Evolutionary conservation across 192 early-diverging fungal genomes (phyloP).

Genomic region (Podila clonocystis): DNA sequence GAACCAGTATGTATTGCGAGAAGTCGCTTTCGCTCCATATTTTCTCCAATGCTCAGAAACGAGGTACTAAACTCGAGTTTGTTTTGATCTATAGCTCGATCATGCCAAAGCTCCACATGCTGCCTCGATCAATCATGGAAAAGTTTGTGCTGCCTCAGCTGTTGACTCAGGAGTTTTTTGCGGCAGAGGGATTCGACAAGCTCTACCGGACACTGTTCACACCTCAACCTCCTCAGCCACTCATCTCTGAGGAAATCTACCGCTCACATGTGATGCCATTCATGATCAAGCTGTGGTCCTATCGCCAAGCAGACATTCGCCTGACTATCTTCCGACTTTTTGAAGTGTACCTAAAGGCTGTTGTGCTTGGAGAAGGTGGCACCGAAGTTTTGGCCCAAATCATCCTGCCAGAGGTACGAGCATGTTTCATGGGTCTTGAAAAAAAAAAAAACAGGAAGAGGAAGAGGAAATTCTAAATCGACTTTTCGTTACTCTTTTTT

Average conservation of each 20-base stretch:
- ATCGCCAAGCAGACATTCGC: constrained; percentile 45
- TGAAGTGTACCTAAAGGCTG: constrained; percentile 48
- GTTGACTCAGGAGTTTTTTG: constrained; percentile 50
- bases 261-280: constrained; percentile 35
- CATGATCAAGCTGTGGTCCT: constrained; percentile 50
- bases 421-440: background rate
- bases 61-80: too few relatives aligned
- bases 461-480: background rate
- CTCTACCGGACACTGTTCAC: constrained; percentile 42
- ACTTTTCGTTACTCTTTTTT: background rate
- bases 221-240: constrained; percentile 35
- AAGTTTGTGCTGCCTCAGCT: constrained; percentile 46
- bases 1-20: constrained; percentile 25
- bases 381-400: constrained; percentile 42
- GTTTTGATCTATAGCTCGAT: constrained; percentile 16
- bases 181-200: constrained; percentile 46
- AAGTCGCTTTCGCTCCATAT: background rate
- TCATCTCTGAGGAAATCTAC: constrained; percentile 34
- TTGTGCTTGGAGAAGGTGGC: constrained; percentile 49
- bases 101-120: constrained; percentile 33
- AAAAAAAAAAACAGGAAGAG: background rate
- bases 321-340: constrained; percentile 45
- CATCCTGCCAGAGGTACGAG: constrained; percentile 44
- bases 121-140: constrained; percentile 42
- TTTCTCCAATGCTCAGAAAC: background rate